Evolutionary conservation across 257 asterid species (phyloP), one percentile per base, ranked within the genome.

Genomic region (Solanum paucissectum): DNA sequence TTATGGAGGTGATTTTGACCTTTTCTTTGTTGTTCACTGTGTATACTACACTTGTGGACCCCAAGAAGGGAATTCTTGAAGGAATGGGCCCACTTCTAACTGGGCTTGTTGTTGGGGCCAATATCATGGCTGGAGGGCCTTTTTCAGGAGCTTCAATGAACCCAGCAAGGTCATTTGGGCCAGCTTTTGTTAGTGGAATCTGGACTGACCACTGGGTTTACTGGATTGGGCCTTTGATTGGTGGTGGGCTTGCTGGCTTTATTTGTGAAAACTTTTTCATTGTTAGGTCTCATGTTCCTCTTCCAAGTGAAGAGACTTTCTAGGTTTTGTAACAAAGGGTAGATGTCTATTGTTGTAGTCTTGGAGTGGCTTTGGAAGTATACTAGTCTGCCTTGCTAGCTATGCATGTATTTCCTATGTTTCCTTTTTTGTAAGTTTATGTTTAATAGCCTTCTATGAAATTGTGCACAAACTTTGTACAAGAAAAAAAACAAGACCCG

Each of bases 171-270:
- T 96, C 99, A 0, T 96, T 95, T 29, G 98, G 99, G 33, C 99
- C 99, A 2, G 99, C 98, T 9, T 79, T 96, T 38, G 93, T 96
- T 21, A 93, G 97, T 12, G 98, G 99, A 77, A 89, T 92, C 62
- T 96, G 99, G 99, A 94, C 98, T 14, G 95, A 96, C 40, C 99
- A 96, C 21, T 96, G 98, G 98, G 94, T 95, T 64, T 96, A 94
- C 16, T 96, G 99, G 99, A 94, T 94, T 64, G 99, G 99, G 72
- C 99, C 99, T 4, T 95, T 96, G 5, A 88, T 96, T 42, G 99
- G 98, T 7, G 98, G 98, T 83, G 99, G 98, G 27, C 93, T 95
- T 66, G 98, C 99, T 13, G 99, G 99, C 1, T 89, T 91, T 40
- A 87, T 95, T 3, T 96, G 88, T 38, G 99, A 96, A 91, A 95